phyloP scores from a whole-genome alignment of 2,329 filamentous ascomycete species.

The Fusarium coicis region DNA sequence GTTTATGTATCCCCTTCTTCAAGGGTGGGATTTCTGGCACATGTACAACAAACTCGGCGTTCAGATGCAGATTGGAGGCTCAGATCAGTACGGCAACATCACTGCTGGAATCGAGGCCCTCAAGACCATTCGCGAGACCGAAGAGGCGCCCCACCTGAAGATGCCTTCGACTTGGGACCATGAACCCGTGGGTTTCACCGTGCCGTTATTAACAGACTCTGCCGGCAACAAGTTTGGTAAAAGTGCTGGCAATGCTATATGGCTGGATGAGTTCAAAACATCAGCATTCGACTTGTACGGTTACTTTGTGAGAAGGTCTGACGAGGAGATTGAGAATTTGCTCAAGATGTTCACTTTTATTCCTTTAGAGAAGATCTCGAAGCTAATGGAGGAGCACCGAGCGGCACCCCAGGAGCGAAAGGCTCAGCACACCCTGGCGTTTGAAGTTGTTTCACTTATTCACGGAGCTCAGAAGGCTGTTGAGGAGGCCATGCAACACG shows the following conservation, averaged over 20 bases:
- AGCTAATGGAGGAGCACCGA: conserved; percentile 74
- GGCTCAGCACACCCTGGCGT: conserved; percentile 86
- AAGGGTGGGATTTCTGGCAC: conserved; percentile 97
- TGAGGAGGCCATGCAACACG: conserved; percentile 67
- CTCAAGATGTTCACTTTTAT: conserved; percentile 93
- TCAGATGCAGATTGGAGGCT: conserved; percentile 91
- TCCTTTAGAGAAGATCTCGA: conserved; percentile 73
- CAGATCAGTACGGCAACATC: conserved; percentile 97
- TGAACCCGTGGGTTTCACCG: conserved; percentile 85
- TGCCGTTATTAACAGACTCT: conserved; percentile 86
- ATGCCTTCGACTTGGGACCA: conserved; percentile 57
- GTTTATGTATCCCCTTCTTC: conserved; percentile 91
- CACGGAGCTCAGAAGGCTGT: conserved; percentile 76
- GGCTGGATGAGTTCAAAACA: conserved; percentile 87
- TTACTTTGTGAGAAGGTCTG: conserved; percentile 86
- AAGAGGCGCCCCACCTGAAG: conserved; percentile 57
- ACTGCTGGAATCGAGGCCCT: conserved; percentile 87
- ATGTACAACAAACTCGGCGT: conserved; percentile 75
- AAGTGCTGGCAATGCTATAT: conserved; percentile 91
- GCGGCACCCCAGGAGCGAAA: conserved; percentile 75
- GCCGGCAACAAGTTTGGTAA: conserved; percentile 94
- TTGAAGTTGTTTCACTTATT: conserved; percentile 82
- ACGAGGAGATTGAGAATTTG: conserved; percentile 82
- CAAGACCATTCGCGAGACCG: conserved; percentile 74
- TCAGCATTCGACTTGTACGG: conserved; percentile 87